Conservation (phyloP, 2,329 filamentous ascomycete genomes). For the Colletotrichum horii region DNA sequence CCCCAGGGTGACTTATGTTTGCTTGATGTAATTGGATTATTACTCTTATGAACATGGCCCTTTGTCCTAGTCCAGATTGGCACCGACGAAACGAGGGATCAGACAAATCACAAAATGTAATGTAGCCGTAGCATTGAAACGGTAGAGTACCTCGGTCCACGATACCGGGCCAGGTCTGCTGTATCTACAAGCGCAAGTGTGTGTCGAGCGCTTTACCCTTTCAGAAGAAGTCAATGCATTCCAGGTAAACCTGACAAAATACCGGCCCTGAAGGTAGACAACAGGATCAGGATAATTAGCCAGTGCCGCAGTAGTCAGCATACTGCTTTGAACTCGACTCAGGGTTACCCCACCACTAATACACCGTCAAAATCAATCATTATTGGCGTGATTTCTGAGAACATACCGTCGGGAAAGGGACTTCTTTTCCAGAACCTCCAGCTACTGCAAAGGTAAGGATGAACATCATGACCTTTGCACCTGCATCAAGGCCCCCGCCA, state of each 20-base stretch:
- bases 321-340: conserved; percentile 13
- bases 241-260: neutral
- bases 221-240: neutral
- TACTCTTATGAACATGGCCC: accelerated
- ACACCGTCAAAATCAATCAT: neutral
- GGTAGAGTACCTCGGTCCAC: neutral
- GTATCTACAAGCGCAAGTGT: neutral
- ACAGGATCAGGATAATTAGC: neutral
- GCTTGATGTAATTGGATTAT: neutral
- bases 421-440: conserved; percentile 21
- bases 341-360: conserved; percentile 11
- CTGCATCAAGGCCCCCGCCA: conserved; percentile 24
- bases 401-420: conserved; percentile 22
- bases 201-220: neutral
- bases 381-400: neutral
- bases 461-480: conserved; percentile 27
- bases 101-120: neutral
- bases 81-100: neutral
- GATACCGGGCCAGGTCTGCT: neutral
- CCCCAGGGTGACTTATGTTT: neutral
- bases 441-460: conserved; percentile 25
- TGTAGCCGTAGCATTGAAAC: neutral
- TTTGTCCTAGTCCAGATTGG: too few relatives aligned
- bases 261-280: neutral
- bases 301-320: conserved; percentile 16